phyloP scores from a whole-genome alignment of 768 basidiomycete genomes.

The Inosperma sp. region DNA sequence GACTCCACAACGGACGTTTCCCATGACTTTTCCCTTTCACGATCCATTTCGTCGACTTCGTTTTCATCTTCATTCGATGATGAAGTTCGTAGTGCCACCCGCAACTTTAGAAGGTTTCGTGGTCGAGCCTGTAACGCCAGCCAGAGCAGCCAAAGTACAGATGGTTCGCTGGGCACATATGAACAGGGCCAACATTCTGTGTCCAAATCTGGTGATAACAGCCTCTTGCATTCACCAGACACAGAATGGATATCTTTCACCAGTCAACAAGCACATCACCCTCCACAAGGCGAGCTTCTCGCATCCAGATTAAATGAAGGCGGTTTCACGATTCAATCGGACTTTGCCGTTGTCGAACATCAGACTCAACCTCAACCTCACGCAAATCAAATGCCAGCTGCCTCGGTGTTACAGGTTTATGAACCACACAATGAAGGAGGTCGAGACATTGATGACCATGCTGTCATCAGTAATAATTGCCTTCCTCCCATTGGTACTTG shows the following conservation, averaged over 20 bases:
- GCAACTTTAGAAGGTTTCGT: neutral
- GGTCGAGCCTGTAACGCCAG: neutral
- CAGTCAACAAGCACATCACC: neutral
- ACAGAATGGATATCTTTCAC: conserved; percentile 5
- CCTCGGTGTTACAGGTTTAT: neutral
- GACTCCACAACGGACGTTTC: conserved; percentile 11
- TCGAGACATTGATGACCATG: no score
- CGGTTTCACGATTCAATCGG: neutral
- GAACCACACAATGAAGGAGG: neutral
- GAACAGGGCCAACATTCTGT: neutral
- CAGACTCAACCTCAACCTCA: neutral
- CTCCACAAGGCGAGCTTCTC: neutral
- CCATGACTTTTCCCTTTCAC: conserved; percentile 33
- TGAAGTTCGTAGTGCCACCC: conserved; percentile 5
- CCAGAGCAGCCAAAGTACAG: neutral
- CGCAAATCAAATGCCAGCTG: neutral
- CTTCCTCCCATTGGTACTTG: no score
- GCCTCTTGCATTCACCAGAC: conserved; percentile 9
- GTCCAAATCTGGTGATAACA: conserved; percentile 1
- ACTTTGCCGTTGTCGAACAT: neutral
- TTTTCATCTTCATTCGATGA: conserved; percentile 23
- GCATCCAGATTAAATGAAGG: neutral
- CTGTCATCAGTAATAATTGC: no score
- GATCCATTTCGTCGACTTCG: conserved; percentile 38
- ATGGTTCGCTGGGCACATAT: neutral